A percentile compares a stretch with the other conserved stretches of the same genome.
Evolutionary conservation across 108 stramenopile genomes (phyloP).

Genomic region (Skeletonema costatum): DNA sequence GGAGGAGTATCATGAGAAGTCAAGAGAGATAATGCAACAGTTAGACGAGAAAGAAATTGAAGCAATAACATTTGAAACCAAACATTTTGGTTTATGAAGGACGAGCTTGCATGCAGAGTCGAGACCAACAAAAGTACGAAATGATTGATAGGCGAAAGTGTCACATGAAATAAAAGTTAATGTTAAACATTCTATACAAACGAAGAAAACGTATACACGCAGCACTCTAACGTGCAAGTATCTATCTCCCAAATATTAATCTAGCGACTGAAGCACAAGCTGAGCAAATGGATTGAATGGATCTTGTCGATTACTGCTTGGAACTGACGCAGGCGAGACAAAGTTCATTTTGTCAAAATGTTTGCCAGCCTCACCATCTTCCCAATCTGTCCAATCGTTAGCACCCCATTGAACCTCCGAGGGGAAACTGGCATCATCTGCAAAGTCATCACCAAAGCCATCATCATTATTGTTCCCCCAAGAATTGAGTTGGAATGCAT

Average conservation of each 20-base stretch:
- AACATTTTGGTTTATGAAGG: background rate
- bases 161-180: background rate
- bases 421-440: constrained; percentile 1
- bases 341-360: background rate
- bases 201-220: background rate
- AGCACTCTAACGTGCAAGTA: background rate
- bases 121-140: too few species aligned
- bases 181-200: background rate
- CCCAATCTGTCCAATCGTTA: constrained; percentile 8
- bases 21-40: background rate
- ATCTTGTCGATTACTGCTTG: constrained; percentile 3
- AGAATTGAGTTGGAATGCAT: constrained; percentile 5
- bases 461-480: background rate
- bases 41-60: background rate
- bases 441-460: background rate
- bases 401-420: constrained; percentile 7
- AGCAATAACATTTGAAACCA: background rate
- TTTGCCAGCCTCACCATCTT: constrained; percentile 9
- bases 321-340: constrained; percentile 21
- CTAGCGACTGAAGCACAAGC: background rate
- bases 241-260: background rate
- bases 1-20: background rate
- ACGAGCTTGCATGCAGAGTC: too few species aligned
- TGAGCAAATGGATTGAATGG: constrained; percentile 4
- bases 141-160: too few species aligned